These are phyloP conservation scores for Colletotrichum nymphaeae DNA, from an alignment of 2,329 filamentous ascomycete species.

Conservation along the genomic window DNA sequence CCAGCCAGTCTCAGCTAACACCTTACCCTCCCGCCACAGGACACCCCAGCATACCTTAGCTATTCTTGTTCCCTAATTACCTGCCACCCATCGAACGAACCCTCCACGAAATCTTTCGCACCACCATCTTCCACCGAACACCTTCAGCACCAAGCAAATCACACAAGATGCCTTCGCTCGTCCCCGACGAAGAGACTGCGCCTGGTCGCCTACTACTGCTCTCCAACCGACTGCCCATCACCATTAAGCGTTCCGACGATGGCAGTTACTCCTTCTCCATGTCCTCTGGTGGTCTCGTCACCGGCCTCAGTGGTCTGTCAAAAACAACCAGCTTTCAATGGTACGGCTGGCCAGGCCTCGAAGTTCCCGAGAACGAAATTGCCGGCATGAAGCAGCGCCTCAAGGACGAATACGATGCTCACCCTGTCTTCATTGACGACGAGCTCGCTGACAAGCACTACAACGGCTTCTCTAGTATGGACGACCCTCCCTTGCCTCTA, in stretches of 20 bases:
- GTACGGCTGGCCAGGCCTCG: conserved; percentile 97
- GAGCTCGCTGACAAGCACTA: conserved; percentile 96
- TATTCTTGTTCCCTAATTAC: conserved; percentile 12
- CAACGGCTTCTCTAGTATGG: conserved; percentile 95
- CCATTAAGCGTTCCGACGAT: conserved; percentile 93
- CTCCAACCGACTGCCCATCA: conserved; percentile 95
- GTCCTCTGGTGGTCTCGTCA: conserved; percentile 96
- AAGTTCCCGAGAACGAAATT: conserved; percentile 88
- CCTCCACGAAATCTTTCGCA: conserved; percentile 11
- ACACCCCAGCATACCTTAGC: conserved; percentile 11
- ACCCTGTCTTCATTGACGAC: conserved; percentile 93
- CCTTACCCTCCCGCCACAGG: conserved; percentile 20
- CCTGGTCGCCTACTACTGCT: conserved; percentile 79
- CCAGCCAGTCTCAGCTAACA: conserved; percentile 33
- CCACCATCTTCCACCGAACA: neutral
- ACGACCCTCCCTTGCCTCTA: neutral
- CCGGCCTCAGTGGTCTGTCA: conserved; percentile 88
- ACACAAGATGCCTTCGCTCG: conserved; percentile 49
- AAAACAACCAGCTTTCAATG: conserved; percentile 96
- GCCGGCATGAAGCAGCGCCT: conserved; percentile 79
- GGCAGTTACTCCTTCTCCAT: conserved; percentile 94
- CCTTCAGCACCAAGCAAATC: conserved; percentile 13
- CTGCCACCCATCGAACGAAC: conserved; percentile 7
- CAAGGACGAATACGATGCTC: conserved; percentile 87
- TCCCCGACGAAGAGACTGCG: conserved; percentile 45